Conservation (phyloP, 305 asterid genomes). For the Andrographis paniculata region DNA sequence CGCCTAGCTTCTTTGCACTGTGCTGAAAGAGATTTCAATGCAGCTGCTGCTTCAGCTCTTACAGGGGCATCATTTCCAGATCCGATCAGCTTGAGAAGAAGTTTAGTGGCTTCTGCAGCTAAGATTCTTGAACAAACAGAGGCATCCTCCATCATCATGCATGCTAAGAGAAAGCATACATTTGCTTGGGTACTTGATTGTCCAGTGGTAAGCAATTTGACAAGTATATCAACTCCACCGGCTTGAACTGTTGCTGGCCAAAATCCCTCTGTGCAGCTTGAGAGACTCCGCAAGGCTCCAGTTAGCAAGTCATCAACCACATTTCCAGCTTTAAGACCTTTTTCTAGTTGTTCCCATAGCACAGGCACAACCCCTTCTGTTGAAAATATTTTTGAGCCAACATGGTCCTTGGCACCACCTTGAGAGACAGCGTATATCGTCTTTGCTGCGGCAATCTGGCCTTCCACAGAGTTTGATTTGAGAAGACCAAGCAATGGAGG, state of each 20-base stretch:
- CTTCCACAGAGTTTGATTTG: conserved; percentile 87
- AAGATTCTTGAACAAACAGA: conserved; percentile 76
- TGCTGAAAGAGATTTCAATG: conserved; percentile 95
- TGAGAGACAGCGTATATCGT: conserved; percentile 96
- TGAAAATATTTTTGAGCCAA: conserved; percentile 94
- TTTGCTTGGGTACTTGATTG: conserved; percentile 88
- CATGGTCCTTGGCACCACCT: conserved; percentile 95
- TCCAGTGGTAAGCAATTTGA: conserved; percentile 80
- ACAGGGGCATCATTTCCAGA: conserved; percentile 88
- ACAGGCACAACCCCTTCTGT: conserved; percentile 99
- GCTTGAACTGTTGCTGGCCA: conserved; percentile 82
- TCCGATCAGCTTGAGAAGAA: conserved; percentile 83
- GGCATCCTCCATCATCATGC: conserved; percentile 98
- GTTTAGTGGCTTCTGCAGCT: conserved; percentile 81
- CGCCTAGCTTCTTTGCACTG: conserved; percentile 88
- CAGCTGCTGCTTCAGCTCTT: conserved; percentile 97
- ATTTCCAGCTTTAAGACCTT: conserved; percentile 88
- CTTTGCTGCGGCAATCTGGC: conserved; percentile 93
- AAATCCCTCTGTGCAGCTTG: conserved; percentile 94
- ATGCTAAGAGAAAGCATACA: conserved; percentile 93
- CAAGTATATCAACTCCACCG: conserved; percentile 92
- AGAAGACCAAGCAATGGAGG: conserved; percentile 99
- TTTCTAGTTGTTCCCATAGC: conserved; percentile 83
- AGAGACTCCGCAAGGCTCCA: conserved; percentile 84
- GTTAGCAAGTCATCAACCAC: conserved; percentile 80